Percentiles rank a stretch among this genome's conserved stretches.
These are phyloP conservation scores for Moricandia moricandioides DNA, from an alignment of 345 rosid genomes.

Conservation along the genomic window DNA sequence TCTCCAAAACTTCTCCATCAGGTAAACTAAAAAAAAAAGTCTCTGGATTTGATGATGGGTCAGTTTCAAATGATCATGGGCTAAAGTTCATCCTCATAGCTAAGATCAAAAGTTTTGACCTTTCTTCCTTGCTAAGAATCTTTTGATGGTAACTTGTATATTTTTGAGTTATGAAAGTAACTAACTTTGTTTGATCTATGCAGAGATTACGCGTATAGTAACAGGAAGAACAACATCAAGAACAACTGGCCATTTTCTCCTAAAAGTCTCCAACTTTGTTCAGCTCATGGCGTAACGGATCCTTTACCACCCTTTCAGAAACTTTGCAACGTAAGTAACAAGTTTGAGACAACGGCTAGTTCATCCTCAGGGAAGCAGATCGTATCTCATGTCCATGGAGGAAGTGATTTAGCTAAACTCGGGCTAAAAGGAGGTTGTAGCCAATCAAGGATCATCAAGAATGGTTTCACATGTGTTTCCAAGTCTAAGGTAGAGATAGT, in stretches of 20 bases:
- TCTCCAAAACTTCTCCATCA: conserved; percentile 76
- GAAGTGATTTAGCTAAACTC: conserved; percentile 33
- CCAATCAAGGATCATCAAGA: conserved; percentile 45
- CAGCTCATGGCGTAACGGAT: conserved; percentile 84
- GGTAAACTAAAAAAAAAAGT: conserved; percentile 43
- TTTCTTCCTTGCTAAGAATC: conserved; percentile 6
- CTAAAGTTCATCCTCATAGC: background rate
- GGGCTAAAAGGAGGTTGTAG: conserved; percentile 29
- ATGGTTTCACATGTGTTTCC: conserved; percentile 55
- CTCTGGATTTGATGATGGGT: conserved; percentile 30
- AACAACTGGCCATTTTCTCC: conserved; percentile 89
- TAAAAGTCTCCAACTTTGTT: conserved; percentile 69
- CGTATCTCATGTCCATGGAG: conserved; percentile 25
- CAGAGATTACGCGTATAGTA: conserved; percentile 82
- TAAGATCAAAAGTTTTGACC: conserved; percentile 22
- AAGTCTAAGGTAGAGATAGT: conserved; percentile 50
- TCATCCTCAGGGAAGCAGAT: conserved; percentile 37
- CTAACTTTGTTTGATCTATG: conserved; percentile 12
- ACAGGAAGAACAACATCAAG: conserved; percentile 73
- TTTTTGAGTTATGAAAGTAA: background rate
- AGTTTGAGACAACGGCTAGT: conserved; percentile 34
- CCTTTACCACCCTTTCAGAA: conserved; percentile 83
- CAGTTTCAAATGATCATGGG: conserved; percentile 15
- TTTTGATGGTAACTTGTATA: background rate
- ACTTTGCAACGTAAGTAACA: conserved; percentile 44